phyloP scores from a whole-genome alignment of 2,329 filamentous ascomycete genomes.

The Trichoderma sp. region DNA sequence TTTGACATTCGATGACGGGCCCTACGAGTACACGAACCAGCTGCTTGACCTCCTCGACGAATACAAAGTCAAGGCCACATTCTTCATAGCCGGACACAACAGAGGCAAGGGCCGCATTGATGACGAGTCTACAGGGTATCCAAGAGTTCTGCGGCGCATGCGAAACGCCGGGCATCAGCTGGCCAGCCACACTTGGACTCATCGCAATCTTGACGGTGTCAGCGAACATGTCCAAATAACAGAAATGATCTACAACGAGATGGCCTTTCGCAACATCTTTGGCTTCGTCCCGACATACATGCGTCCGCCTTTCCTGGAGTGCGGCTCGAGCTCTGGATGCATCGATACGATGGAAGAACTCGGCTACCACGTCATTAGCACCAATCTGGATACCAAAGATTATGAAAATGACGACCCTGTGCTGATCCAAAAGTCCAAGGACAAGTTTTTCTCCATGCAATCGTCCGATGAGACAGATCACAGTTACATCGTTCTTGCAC shows the following conservation, averaged over 20 bases:
- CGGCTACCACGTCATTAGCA: slow-evolving; percentile 56
- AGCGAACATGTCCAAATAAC: slow-evolving; percentile 34
- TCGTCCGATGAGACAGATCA: slow-evolving; percentile 33
- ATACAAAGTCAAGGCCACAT: slow-evolving; percentile 37
- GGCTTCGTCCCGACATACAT: slow-evolving; percentile 45
- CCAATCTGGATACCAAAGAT: slow-evolving; percentile 61
- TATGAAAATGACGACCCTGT: slow-evolving; percentile 52
- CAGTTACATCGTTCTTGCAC: slow-evolving; percentile 52
- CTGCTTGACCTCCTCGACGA: slow-evolving; percentile 41
- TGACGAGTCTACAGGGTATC: slow-evolving; percentile 34
- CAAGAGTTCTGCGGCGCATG: slow-evolving; percentile 42
- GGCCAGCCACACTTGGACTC: slow-evolving; percentile 48
- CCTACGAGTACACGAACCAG: slow-evolving; percentile 41
- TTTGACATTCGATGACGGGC: slow-evolving; percentile 49
- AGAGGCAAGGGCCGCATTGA: slow-evolving; percentile 43
- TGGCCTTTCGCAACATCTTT: slow-evolving; percentile 43
- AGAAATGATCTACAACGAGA: slow-evolving; percentile 47
- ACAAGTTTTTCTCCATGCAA: slow-evolving; percentile 35
- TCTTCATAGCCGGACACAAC: slow-evolving; percentile 45
- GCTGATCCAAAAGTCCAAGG: slow-evolving; percentile 48
- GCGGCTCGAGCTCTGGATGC: slow-evolving; percentile 41
- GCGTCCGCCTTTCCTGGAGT: slow-evolving; percentile 46
- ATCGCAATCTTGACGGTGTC: slow-evolving; percentile 41
- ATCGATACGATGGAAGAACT: slow-evolving; percentile 37
- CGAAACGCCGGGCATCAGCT: slow-evolving; percentile 45